Base-by-base conservation (phyloP, 192 early-diverging fungal genomes). In the Phlyctochytrium arcticum region DNA sequence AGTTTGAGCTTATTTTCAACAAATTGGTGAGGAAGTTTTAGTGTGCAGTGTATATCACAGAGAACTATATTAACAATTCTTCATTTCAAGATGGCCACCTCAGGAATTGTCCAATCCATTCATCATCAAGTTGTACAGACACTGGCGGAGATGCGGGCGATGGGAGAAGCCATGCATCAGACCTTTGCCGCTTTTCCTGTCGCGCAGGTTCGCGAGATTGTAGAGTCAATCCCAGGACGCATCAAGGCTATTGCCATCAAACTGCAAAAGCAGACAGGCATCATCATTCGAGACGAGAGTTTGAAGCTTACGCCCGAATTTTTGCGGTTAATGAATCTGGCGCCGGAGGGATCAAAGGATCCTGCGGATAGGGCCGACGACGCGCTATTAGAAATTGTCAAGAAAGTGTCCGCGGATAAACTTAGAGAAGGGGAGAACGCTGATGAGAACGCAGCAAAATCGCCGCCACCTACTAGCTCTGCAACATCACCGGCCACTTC, bases 291-390 rank as follows among this genome's bases (percentile, higher is more conserved):
- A 34, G 76, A 80, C 21, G 69, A 75, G 24, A 48, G 39, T 19
- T 30, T 80, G 33, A 80, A 80, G 56, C 49, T 80, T 9, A 76
- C 78, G 15, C 75, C 75, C 6, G 65, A 68, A 27, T 80, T 80
- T 48, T 63, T 79, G 68, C 65, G 73, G 58, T 57, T 66, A 39
- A 70, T 77, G 67, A 60, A 65, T 39, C 47, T 71, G 51, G 54
- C 29, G 12, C 48, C 54, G 21, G 65, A 76, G 9, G 49, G 36
- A 15, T 46, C 26, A 24, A 55, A 55, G 15, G 57, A 62, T n/a
- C 17, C 37, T n/a, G 35, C 31, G 26, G 53, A 51, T 36, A 50
- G 48, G 42, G n/a, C n/a, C n/a, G n/a, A n/a, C n/a, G n/a, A n/a
- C n/a, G n/a, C n/a, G n/a, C n/a, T n/a, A n/a, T n/a, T n/a, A n/a